Conservation (phyloP, 257 asterid genomes). For the Euphrasia confusa region DNA sequence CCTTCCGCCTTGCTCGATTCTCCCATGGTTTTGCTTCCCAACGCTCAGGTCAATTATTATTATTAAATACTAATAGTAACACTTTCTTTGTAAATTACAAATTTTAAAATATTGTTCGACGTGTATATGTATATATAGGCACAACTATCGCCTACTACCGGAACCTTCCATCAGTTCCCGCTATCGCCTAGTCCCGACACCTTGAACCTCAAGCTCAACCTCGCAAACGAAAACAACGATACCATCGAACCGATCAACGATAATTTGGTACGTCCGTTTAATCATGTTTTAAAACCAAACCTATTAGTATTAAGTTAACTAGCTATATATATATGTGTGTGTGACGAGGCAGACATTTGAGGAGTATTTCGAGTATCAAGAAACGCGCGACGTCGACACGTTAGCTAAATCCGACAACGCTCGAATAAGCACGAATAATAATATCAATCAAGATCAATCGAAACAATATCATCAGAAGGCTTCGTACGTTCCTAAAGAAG, state of each 20-base stretch:
- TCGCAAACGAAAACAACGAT: conserved; percentile 15
- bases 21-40: conserved; percentile 53
- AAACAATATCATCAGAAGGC: conserved; percentile 25
- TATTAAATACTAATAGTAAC: no score
- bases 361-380: conserved; percentile 23
- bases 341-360: conserved; percentile 26
- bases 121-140: conserved; percentile 15
- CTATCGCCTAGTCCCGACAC: conserved; percentile 25
- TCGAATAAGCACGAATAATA: background rate
- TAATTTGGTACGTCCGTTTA: conserved; percentile 17
- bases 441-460: background rate
- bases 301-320: background rate
- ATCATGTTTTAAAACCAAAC: background rate
- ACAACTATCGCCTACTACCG: conserved; percentile 70
- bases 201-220: conserved; percentile 25
- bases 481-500: conserved; percentile 24
- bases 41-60: conserved; percentile 39
- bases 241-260: conserved; percentile 6
- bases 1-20: conserved; percentile 72
- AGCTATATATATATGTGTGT: no score
- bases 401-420: conserved; percentile 16
- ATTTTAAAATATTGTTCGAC: background rate
- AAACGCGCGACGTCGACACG: conserved; percentile 17
- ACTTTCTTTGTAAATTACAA: no score
- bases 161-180: conserved; percentile 39